phyloP scores from a whole-genome alignment of 345 rosid genomes.

The Sonneratia caseolaris region DNA sequence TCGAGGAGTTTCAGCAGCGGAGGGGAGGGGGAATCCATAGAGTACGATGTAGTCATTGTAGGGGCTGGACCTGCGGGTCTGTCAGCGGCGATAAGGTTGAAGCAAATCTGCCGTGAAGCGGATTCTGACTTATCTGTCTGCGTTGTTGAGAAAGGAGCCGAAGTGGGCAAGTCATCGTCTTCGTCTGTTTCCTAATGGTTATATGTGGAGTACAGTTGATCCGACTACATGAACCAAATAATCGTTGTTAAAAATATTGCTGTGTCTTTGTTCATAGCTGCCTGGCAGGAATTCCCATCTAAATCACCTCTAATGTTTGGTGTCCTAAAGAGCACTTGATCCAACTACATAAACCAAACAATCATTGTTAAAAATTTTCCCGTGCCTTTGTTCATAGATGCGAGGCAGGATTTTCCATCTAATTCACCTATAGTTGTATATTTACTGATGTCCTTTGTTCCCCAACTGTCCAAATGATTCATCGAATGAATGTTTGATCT shows the following conservation, averaged over 20 bases:
- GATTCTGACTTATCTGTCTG: slow-evolving; percentile 77
- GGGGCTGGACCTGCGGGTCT: slow-evolving; percentile 99
- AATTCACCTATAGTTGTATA: too few species aligned
- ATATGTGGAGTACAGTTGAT: neutral
- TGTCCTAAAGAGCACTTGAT: neutral
- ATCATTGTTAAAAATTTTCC: neutral
- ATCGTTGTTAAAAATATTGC: neutral
- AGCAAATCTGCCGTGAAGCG: slow-evolving; percentile 66
- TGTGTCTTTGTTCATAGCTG: neutral
- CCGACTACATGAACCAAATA: neutral
- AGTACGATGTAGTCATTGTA: slow-evolving; percentile 83
- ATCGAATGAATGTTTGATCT: neutral
- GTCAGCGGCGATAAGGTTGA: slow-evolving; percentile 81
- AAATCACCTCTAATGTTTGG: too few species aligned
- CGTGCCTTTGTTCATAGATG: neutral
- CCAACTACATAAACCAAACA: neutral
- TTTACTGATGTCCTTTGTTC: too few species aligned
- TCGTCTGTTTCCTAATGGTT: neutral
- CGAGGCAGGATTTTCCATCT: neutral
- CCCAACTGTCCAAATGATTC: too few species aligned
- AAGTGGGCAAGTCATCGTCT: slow-evolving; percentile 49
- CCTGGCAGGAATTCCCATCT: neutral
- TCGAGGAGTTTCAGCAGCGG: slow-evolving; percentile 40
- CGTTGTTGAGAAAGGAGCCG: slow-evolving; percentile 92
- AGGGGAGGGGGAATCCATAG: slow-evolving; percentile 50